phyloP scores from a whole-genome alignment of 2,329 filamentous ascomycete species.

The Pseudogymnoascus sp. region DNA sequence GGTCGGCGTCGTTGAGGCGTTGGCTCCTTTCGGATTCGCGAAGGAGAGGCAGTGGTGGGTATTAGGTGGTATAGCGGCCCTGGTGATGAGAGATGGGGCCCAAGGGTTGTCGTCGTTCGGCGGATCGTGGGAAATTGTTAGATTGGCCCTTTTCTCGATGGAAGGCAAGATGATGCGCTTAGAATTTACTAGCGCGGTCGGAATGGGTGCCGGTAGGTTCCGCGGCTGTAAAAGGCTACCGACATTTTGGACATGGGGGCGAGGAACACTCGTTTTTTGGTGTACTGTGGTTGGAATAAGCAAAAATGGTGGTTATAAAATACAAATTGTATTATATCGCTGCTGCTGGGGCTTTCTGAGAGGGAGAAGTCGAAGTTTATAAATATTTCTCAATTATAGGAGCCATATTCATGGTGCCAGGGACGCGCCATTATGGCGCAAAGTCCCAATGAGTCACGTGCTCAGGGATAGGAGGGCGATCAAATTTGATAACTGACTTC shows the following conservation, averaged over 20 bases:
- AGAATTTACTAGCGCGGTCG: slow-evolving; percentile 10
- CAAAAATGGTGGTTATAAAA: neutral
- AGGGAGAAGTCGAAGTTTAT: neutral
- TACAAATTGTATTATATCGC: neutral
- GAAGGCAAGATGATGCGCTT: slow-evolving; percentile 8
- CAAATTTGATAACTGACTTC: slow-evolving; percentile 4
- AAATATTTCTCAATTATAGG: neutral
- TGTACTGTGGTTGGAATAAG: neutral
- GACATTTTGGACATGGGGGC: neutral
- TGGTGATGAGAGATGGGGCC: slow-evolving; percentile 3
- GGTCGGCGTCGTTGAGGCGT: neutral
- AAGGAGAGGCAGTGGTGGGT: neutral
- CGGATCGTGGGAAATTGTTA: slow-evolving; percentile 4
- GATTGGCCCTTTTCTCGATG: slow-evolving; percentile 6
- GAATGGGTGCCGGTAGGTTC: slow-evolving; percentile 5
- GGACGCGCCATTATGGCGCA: neutral
- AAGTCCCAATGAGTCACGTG: neutral
- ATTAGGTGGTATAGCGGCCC: slow-evolving; percentile 1
- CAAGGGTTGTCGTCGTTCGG: neutral
- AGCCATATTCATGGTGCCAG: neutral
- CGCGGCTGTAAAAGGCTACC: slow-evolving; percentile 1
- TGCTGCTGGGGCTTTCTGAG: neutral
- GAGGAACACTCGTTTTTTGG: neutral
- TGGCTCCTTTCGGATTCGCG: neutral
- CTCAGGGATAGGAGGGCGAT: neutral